These are phyloP conservation scores for Colletotrichum incanum DNA, from an alignment of 2,329 filamentous ascomycete species.

Conservation along the genomic window DNA sequence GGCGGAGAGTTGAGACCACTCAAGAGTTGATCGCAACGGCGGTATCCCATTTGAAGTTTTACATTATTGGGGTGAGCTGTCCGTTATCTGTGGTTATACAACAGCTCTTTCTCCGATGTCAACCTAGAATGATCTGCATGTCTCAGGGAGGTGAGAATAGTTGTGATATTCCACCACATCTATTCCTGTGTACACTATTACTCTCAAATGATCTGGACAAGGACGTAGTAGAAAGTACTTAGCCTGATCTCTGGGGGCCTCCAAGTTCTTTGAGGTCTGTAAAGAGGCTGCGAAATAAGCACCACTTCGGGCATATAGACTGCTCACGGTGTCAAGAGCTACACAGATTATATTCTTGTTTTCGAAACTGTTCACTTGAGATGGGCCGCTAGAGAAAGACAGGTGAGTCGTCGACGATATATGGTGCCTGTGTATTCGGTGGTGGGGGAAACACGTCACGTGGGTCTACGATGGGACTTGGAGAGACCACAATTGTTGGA, in stretches of 20 bases:
- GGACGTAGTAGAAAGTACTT: conserved; percentile 22
- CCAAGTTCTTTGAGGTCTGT: background rate
- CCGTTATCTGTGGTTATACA: background rate
- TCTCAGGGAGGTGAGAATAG: background rate
- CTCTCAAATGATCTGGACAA: background rate
- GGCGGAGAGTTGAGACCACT: conserved; percentile 14
- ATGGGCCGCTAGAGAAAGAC: background rate
- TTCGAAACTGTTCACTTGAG: background rate
- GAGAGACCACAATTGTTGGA: background rate
- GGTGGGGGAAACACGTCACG: conserved; percentile 1
- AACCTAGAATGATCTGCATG: background rate
- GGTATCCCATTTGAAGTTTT: background rate
- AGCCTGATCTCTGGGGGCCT: background rate
- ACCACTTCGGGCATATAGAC: background rate
- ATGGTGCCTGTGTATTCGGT: background rate
- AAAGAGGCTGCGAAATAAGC: background rate
- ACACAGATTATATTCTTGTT: background rate
- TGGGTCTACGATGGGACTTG: background rate
- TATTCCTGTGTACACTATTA: background rate
- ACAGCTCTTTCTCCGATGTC: background rate
- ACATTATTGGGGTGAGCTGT: background rate
- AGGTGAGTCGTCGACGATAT: background rate
- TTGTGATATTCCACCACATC: background rate
- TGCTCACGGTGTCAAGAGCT: background rate
- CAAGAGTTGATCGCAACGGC: background rate